Base-by-base conservation (phyloP, 2,329 filamentous ascomycete genomes). In the Hortaea werneckii region DNA sequence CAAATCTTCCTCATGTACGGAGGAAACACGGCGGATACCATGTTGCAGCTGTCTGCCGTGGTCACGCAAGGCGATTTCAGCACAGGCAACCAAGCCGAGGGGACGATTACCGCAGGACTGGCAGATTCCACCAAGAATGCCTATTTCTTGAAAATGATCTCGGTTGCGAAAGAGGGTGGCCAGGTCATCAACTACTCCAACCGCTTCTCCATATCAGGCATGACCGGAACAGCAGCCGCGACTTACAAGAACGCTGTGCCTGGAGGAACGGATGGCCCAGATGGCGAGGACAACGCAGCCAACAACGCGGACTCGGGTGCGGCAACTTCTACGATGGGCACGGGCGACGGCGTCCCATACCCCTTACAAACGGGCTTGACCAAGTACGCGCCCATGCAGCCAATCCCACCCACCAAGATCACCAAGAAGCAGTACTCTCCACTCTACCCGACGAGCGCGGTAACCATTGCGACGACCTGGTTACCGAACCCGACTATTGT, bases 191-290 rank as follows among this genome's bases (percentile, higher is more conserved):
- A 76, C 56, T 83, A 73, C 59, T 83, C 80, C 8, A 55, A 67
- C 42, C 79, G 80, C 50, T 86, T 86, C 64, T 73, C 76, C n/a
- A 66, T 84, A 43, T 69, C 69, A 8, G 74, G 72, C 54, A 83
- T 85, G 80, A 80, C 74, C 2, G 80, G 80, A 34, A 65, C 65
- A 4, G 82, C 82, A 55, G 65, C 72, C 1, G 49, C 68, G 1
- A 58, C 56, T 34, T 63, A 76, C 40, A 54, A 57, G 26, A 48
- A 56, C 13, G 67, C 61, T 11, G 58, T 66, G 27, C 55, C 56
- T 30, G 59, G 61, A 4, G 65, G 65, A 6, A 70, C 59, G 41
- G 61, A 52, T 50, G 70, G 61, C 6, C 67, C 65, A 40, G 54
- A 54, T n/a, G 67, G 56, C 44, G 61, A 55, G 38, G 63, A 64